Conservation (phyloP, 805 yeast genomes). For the Starmerella vitae region DNA sequence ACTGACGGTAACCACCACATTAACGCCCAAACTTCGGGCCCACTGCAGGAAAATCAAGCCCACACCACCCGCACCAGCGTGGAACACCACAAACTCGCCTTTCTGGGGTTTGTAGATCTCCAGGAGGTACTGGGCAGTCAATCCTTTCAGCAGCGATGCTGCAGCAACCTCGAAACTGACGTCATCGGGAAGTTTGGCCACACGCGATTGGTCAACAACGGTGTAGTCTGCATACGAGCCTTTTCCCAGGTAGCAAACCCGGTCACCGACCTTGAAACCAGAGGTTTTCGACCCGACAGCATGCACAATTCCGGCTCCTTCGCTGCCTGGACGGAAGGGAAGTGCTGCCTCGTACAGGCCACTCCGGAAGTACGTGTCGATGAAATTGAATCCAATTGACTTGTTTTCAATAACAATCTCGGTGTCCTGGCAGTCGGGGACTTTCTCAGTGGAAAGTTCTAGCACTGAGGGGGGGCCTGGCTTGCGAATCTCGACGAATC, state of each 20-base stretch:
- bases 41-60: slow-evolving; percentile 63
- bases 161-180: slow-evolving; percentile 45
- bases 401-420: slow-evolving; percentile 61
- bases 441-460: slow-evolving; percentile 26
- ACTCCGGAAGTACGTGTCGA: slow-evolving; percentile 68
- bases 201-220: slow-evolving; percentile 22
- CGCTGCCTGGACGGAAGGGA: slow-evolving; percentile 64
- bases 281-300: slow-evolving; percentile 42
- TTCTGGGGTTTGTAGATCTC: slow-evolving; percentile 48
- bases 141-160: slow-evolving; percentile 45
- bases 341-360: slow-evolving; percentile 52
- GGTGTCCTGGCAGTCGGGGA: slow-evolving; percentile 30
- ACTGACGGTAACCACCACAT: slow-evolving; percentile 75
- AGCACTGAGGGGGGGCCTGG: slow-evolving; percentile 48
- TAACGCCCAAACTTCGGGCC: slow-evolving; percentile 51
- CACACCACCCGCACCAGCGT: slow-evolving; percentile 95
- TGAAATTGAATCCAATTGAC: slow-evolving; percentile 69
- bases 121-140: slow-evolving; percentile 65
- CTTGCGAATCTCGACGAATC: slow-evolving; percentile 31
- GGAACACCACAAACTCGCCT: slow-evolving; percentile 60
- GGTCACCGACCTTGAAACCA: slow-evolving; percentile 35
- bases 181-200: slow-evolving; percentile 40
- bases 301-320: slow-evolving; percentile 39
- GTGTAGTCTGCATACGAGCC: slow-evolving; percentile 74
- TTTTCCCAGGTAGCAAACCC: slow-evolving; percentile 39